Base-by-base conservation (phyloP, 176 grass and related monocot species). In the Elymus sibiricus region DNA sequence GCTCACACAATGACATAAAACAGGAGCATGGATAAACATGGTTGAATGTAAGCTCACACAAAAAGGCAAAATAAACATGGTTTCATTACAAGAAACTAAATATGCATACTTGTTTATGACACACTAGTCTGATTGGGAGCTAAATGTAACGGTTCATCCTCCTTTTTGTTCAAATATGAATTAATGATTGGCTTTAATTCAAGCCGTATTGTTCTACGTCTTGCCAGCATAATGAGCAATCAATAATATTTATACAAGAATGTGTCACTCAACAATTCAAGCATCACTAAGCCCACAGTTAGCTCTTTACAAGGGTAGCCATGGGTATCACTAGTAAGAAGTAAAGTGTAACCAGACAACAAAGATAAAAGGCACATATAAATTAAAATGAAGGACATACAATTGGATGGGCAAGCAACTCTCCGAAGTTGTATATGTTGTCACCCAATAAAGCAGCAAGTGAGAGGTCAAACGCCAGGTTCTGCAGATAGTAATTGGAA, bases 401-500 rank as follows among this genome's bases (percentile, higher is more conserved):
- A 69, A 97, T 92, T 70, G 95, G 92, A 92, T 97, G 92, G 51
- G 92, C 88, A 79, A 97, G 85, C 78, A 97, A 83, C 77, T 97
- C 95, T 9, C 95, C 95, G 22, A 97, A 97, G 81, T 94, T 97
- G 81, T 97, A 97, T 69, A 97, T 91, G 55, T 94, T 97, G 64
- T 94, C 92, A 35, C 95, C 95, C 81, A 97, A 79, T 84, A 97
- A 89, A 68, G 92, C 92, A 32, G 95, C 88, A 85, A 97, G 92
- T 37, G 92, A 94, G 40, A 94, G 88, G 63, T 94, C 95, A 83
- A 97, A 94, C 39, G 90, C 95, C 88, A 97, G 78, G 74, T 91
- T 77, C 95, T 97, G 95, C 46, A 63, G 40, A 10, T 65, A 53
- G 6, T n/a, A 27, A 56, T 15, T 21, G 3, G 5, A 51, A 71